Conservation (phyloP, 345 rosid species). For the Boechera retrofracta region DNA sequence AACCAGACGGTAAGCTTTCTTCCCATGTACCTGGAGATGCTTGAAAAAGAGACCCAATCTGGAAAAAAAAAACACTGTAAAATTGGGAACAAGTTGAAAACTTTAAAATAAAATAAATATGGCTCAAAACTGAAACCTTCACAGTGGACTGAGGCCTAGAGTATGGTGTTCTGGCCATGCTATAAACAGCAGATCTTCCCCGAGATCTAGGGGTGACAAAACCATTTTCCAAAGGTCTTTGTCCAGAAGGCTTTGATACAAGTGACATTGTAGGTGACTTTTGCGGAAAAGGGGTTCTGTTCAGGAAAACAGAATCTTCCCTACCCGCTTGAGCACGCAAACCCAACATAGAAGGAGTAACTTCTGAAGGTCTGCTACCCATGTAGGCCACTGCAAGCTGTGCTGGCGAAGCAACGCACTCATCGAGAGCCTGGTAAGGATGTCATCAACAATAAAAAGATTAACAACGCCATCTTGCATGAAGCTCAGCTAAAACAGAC, state of each 20-base stretch:
- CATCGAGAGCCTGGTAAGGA: slow-evolving; percentile 64
- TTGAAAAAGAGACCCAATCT: slow-evolving; percentile 54
- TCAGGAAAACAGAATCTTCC: slow-evolving; percentile 55
- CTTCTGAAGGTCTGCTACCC: slow-evolving; percentile 82
- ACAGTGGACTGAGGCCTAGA: slow-evolving; percentile 63
- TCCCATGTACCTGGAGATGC: slow-evolving; percentile 57
- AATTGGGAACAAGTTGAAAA: slow-evolving; percentile 4
- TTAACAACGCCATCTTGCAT: slow-evolving; percentile 8
- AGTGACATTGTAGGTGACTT: slow-evolving; percentile 58
- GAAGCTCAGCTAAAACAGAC: slow-evolving; percentile 8
- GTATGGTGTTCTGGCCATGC: slow-evolving; percentile 90
- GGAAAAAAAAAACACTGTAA: slow-evolving; percentile 31
- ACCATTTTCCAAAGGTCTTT: slow-evolving; percentile 62
- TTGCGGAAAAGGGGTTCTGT: slow-evolving; percentile 47
- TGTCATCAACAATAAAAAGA: slow-evolving; percentile 24
- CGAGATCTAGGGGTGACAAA: slow-evolving; percentile 76
- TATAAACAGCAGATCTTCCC: slow-evolving; percentile 91
- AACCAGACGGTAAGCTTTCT: slow-evolving; percentile 57
- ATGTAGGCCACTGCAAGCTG: slow-evolving; percentile 98
- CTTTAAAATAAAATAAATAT: not conserved
- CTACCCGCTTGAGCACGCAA: slow-evolving; percentile 51
- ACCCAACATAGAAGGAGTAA: slow-evolving; percentile 61
- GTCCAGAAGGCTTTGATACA: slow-evolving; percentile 58
- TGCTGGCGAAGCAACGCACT: slow-evolving; percentile 79
- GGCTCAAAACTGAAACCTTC: slow-evolving; percentile 57